Evolutionary conservation across 345 rosid species (phyloP), one percentile per base, ranked within the genome.

Genomic region (Odontarrhena argentea): DNA sequence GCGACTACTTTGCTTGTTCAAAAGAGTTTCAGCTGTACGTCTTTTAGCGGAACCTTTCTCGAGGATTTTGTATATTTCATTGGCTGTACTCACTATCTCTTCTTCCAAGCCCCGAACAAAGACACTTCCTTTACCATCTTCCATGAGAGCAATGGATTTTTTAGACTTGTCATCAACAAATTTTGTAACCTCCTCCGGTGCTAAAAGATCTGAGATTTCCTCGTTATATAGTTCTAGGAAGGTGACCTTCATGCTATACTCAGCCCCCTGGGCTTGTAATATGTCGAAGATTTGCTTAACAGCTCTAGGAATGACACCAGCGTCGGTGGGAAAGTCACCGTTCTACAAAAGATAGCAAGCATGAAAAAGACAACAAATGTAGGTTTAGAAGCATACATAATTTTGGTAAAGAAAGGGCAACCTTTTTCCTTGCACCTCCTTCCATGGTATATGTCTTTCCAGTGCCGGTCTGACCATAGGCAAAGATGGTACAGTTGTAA

Each of bases 391-490:
- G 49, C 50, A 56, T 5, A 32, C 10, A 26, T 1, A 5, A 49
- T 5, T 7, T 30, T 40, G 2, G 13, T 25, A 4, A 9, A 36
- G 9, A 52, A 47, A 36, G 26, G 11, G 46, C 36, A 59, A 93
- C 97, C 95, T 91, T 94, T 80, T 87, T 94, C 80, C 99, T 82
- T 18, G 85, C 89, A 65, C 96, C 99, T 69, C 99, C 99, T 83
- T 94, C 99, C 99, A 94, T 94, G 0, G 97, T 94, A 80, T 94
- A 94, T 12, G 99, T 94, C 74, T 94, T 94, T 38, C 99, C 99
- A 11, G 97, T 94, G 69, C 97, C 99, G 3, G 97, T 94, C 74
- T 94, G 99, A 54, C 99, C 99, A 70, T 94, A 94, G 3, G 99
- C 99, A 84, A 94, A 94, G 75, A 94, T 94, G 37, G 99, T 94